Percentiles rank a stretch among this genome's conserved stretches.
Conservation (phyloP, 495 filamentous ascomycete species). For the Hypomontagnella submonticulosa region DNA sequence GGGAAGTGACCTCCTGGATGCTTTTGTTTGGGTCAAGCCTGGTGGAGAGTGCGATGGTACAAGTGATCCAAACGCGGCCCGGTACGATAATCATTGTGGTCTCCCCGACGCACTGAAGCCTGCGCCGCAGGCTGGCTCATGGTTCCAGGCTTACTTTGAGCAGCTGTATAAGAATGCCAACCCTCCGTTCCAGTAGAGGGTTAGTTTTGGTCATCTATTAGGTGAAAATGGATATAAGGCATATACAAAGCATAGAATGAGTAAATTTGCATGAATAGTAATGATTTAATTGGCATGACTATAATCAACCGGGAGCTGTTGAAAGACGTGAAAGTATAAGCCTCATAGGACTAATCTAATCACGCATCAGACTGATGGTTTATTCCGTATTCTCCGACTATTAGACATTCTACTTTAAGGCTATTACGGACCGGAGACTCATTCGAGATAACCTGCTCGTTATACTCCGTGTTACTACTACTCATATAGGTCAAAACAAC, state of each 20-base stretch:
- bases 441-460: background rate
- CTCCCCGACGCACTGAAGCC: slow-evolving; percentile 58
- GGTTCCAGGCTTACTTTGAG: slow-evolving; percentile 79
- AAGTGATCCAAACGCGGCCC: slow-evolving; percentile 59
- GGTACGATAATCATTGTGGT: slow-evolving; percentile 75
- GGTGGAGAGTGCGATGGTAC: slow-evolving; percentile 82
- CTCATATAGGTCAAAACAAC: background rate
- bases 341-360: too few species aligned
- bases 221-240: too few species aligned
- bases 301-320: too few species aligned
- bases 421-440: background rate
- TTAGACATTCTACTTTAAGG: background rate
- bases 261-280: too few species aligned
- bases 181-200: slow-evolving; percentile 51
- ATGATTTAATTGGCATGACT: too few species aligned
- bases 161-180: slow-evolving; percentile 72
- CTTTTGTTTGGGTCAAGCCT: slow-evolving; percentile 83
- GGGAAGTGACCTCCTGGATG: slow-evolving; percentile 70
- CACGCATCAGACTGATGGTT: too few species aligned
- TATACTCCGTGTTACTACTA: background rate
- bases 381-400: background rate
- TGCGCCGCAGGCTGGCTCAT: slow-evolving; percentile 74
- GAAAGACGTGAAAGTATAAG: too few species aligned
- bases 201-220: background rate
- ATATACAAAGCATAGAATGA: slow-evolving; percentile 1